Percentiles rank a stretch among this genome's conserved stretches.
Conservation (phyloP, 305 asterid species). For the Ajuga reptans region DNA sequence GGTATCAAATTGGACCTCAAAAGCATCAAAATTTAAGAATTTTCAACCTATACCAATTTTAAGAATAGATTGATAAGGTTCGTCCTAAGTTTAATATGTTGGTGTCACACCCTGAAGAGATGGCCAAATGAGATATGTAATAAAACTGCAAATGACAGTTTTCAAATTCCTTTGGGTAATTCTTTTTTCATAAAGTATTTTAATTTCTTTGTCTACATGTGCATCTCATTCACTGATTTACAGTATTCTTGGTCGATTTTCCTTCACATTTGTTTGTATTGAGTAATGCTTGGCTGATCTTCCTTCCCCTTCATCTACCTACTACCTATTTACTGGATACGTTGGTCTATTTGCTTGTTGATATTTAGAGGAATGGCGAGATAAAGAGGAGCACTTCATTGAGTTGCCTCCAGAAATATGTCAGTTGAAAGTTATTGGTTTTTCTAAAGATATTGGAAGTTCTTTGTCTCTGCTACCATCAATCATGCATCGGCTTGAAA, state of each 20-base stretch:
- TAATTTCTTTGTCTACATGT: slow-evolving; percentile 10
- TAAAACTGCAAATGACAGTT: neutral
- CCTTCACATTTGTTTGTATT: neutral
- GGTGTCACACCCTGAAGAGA: neutral
- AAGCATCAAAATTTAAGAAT: too few relatives aligned
- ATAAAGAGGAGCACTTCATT: slow-evolving; percentile 81
- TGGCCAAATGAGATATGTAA: neutral
- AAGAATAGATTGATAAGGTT: neutral
- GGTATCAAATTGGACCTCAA: too few relatives aligned
- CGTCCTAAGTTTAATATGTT: neutral
- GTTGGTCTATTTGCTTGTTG: slow-evolving; percentile 21
- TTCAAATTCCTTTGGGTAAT: neutral
- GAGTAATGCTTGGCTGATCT: neutral
- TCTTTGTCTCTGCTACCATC: slow-evolving; percentile 88
- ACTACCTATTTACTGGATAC: slow-evolving; percentile 1
- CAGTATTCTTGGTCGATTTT: neutral
- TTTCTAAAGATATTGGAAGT: slow-evolving; percentile 93
- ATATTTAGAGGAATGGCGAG: slow-evolving; percentile 50
- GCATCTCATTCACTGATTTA: neutral
- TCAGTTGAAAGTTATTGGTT: slow-evolving; percentile 82
- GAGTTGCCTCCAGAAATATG: slow-evolving; percentile 94
- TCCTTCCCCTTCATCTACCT: neutral
- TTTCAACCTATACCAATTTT: too few relatives aligned
- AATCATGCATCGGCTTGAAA: slow-evolving; percentile 86
- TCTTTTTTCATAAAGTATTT: slow-evolving; percentile 6